Conservation (phyloP, 176 grass and related monocot species). For the Oropetium thomaeum region DNA sequence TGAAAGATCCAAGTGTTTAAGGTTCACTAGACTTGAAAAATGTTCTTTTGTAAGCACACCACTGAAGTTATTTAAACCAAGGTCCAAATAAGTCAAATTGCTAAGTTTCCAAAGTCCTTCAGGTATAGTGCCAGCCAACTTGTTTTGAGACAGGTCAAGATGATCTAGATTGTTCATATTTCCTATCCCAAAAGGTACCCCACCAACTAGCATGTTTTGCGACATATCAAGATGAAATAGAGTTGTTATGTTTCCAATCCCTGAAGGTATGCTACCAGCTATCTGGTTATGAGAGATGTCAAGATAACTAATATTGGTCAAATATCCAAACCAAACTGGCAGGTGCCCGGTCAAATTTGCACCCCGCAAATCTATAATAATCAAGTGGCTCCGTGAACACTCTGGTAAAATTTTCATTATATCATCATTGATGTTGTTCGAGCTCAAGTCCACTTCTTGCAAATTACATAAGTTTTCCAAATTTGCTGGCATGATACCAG, state of each 20-base stretch:
- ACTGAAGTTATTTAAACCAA: slow-evolving; percentile 23
- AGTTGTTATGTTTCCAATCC: slow-evolving; percentile 18
- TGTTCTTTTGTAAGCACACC: slow-evolving; percentile 14
- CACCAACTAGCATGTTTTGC: background rate
- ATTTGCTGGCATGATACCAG: background rate
- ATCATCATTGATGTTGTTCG: background rate
- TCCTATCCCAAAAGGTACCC: no score
- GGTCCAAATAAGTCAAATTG: background rate
- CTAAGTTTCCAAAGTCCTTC: background rate
- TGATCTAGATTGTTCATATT: no score
- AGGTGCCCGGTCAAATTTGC: slow-evolving; percentile 30
- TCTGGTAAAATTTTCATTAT: background rate
- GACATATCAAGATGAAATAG: slow-evolving; percentile 11
- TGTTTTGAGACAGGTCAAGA: no score
- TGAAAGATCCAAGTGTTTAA: slow-evolving; percentile 27
- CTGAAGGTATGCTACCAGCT: slow-evolving; percentile 25
- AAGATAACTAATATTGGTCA: slow-evolving; percentile 8
- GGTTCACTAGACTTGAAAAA: slow-evolving; percentile 10
- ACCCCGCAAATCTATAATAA: background rate
- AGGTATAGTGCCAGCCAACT: background rate
- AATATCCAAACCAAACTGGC: slow-evolving; percentile 17
- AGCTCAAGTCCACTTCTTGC: background rate
- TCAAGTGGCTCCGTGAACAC: slow-evolving; percentile 10
- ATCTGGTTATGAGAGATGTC: slow-evolving; percentile 28
- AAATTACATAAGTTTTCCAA: slow-evolving; percentile 15